These are phyloP conservation scores for Mollisia scopiformis DNA, from an alignment of 2,329 filamentous ascomycete species.

Conservation along the genomic window DNA sequence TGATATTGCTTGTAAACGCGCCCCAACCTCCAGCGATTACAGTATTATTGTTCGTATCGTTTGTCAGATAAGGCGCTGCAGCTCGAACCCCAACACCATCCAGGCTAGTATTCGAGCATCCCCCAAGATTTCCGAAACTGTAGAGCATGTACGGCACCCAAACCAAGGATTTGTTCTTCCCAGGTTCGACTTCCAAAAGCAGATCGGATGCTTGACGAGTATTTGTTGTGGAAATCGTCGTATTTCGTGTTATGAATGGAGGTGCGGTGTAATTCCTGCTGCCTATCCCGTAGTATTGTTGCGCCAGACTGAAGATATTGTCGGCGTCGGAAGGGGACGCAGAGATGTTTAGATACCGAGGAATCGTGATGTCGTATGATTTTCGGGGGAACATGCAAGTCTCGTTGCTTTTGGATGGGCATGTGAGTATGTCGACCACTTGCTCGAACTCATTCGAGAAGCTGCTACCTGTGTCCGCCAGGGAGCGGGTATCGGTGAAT, in stretches of 20 bases:
- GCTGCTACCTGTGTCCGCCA: neutral
- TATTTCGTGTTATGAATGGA: neutral
- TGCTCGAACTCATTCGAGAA: conserved; percentile 2
- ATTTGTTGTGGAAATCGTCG: neutral
- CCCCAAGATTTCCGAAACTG: neutral
- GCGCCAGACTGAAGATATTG: neutral
- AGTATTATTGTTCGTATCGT: neutral
- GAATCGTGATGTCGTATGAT: neutral
- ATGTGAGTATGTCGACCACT: neutral
- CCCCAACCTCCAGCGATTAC: neutral
- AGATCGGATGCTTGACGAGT: neutral
- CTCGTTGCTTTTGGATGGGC: neutral
- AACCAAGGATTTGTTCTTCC: neutral
- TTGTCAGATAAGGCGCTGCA: neutral
- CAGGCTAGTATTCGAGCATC: neutral
- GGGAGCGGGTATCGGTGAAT: neutral
- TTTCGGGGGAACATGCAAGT: neutral
- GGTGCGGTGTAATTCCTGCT: neutral
- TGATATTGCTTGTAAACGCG: neutral
- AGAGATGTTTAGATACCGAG: neutral
- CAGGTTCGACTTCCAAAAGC: neutral
- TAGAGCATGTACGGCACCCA: neutral
- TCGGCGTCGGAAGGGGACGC: neutral
- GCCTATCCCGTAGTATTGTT: neutral
- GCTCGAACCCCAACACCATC: neutral